Conservation (phyloP, 306 rosid genomes). For the Quillaja saponaria region DNA sequence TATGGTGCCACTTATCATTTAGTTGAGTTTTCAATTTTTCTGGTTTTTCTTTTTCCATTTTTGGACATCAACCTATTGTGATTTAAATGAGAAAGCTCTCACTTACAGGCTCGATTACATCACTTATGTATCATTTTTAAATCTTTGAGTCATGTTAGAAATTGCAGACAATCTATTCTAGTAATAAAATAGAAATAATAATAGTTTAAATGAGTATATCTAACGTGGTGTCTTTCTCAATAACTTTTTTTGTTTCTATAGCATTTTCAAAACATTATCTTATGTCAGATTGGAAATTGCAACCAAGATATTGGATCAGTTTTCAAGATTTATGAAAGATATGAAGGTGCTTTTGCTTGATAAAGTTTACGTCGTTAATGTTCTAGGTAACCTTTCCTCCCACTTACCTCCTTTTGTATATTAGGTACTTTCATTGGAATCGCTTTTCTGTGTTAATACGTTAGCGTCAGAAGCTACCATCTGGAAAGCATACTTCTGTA, state of each 20-base stretch:
- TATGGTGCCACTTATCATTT: too few species aligned
- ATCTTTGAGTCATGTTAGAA: too few species aligned
- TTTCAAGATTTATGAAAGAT: slow-evolving; percentile 55
- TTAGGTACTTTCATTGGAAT: slow-evolving; percentile 13
- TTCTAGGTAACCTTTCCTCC: slow-evolving; percentile 60
- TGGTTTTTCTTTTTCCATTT: too few species aligned
- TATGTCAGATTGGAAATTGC: slow-evolving; percentile 40
- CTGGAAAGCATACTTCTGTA: slow-evolving; percentile 13
- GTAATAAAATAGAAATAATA: too few species aligned
- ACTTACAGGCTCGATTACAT: too few species aligned
- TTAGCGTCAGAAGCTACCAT: slow-evolving; percentile 15
- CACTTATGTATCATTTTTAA: too few species aligned
- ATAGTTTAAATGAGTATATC: too few species aligned
- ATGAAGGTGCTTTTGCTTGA: slow-evolving; percentile 63
- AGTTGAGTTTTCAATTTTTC: too few species aligned
- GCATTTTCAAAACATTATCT: background rate
- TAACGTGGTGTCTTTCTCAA: too few species aligned
- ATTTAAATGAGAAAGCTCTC: too few species aligned
- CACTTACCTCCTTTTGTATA: slow-evolving; percentile 13
- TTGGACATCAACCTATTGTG: too few species aligned
- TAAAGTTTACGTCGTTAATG: slow-evolving; percentile 66
- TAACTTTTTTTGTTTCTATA: slow-evolving; percentile 5
- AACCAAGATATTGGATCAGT: slow-evolving; percentile 24
- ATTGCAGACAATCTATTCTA: too few species aligned
- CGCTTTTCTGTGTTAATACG: slow-evolving; percentile 17